Base-by-base conservation (phyloP, 2,329 filamentous ascomycete genomes). In the Xylariales sp. region DNA sequence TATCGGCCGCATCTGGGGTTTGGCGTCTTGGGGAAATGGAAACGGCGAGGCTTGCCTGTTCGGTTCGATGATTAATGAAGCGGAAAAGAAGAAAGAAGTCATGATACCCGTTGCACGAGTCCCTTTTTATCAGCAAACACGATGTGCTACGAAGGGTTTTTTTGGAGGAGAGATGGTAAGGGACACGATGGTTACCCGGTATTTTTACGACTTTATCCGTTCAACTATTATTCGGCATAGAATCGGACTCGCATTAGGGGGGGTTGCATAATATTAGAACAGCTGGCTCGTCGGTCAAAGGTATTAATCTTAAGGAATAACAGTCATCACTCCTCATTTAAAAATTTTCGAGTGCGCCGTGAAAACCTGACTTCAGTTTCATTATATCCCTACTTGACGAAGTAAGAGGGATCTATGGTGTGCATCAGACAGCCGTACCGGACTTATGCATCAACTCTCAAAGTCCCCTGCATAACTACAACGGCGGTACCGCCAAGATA, bases 401-500 rank as follows among this genome's bases (percentile, higher is more conserved):
- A 18, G n/a, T 10, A 48, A 23, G n/a, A 3, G 39, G 39, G 39
- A 41, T 41, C 39, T 12, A 14, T 12, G 12, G 50, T 30, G 32
- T 28, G 5, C 28, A 18, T 34, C 41, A 46, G 18, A 10, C 18
- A 14, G 0, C 10, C 16, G 23, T 10, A 8, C 8, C 36, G 45
- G 8, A 52, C 52, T 70, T 57, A 75, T 39, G 54, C 52, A 67
- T 74, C 74, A 36, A 77, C 71, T 8, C 58, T 71, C 58, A 78
- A 64, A n/a, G 34, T 73, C 32, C 76, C 76, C 68, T 74, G 74
- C 70, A 75, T 70, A 46, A 77, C 75, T 48, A 78, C 70, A n/a
- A 78, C 76, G 14, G 76, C 76, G 43, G 73, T 74, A 10, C 76
- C 76, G 12, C 75, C 74, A 3, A 78, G 71, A 71, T 73, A 77